phyloP scores from a whole-genome alignment of 2,329 filamentous ascomycete genomes.

The Didymellaceae sp. region DNA sequence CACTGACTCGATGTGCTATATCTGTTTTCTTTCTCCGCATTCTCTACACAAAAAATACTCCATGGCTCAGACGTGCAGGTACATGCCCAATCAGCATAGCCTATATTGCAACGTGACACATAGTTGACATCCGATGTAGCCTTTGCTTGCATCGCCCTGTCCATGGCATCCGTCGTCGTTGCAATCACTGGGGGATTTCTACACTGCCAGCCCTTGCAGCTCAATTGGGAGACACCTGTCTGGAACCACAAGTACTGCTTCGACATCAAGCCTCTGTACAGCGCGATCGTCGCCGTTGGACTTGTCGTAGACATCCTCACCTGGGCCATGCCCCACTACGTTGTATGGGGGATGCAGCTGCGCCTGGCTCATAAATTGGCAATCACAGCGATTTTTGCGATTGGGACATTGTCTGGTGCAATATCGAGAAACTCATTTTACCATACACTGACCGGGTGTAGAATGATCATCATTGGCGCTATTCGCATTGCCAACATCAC shows the following conservation, averaged over 20 bases:
- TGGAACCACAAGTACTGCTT: conserved; percentile 28
- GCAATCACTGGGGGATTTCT: conserved; percentile 20
- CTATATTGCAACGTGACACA: not conserved
- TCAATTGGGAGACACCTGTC: conserved; percentile 29
- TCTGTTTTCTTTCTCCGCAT: conserved; percentile 35
- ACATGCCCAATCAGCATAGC: conserved; percentile 5
- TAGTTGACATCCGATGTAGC: conserved; percentile 28
- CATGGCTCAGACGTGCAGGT: conserved; percentile 30
- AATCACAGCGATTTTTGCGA: conserved; percentile 31
- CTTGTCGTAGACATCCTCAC: conserved; percentile 29
- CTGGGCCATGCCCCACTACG: conserved; percentile 35
- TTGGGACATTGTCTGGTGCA: conserved; percentile 30
- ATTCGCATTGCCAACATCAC: not conserved
- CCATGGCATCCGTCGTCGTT: conserved; percentile 17
- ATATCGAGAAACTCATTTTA: no score
- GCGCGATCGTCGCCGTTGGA: conserved; percentile 18
- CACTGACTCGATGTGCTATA: conserved; percentile 31
- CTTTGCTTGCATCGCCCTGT: conserved; percentile 21
- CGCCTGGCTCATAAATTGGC: conserved; percentile 32
- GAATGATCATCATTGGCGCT: conserved; percentile 5
- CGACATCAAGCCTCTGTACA: conserved; percentile 18
- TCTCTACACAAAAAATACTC: conserved; percentile 27
- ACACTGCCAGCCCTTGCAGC: conserved; percentile 30
- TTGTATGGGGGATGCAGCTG: conserved; percentile 34
- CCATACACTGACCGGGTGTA: not conserved